phyloP scores from a whole-genome alignment of 2,329 filamentous ascomycete genomes.

The Cordyceps cicadae region DNA sequence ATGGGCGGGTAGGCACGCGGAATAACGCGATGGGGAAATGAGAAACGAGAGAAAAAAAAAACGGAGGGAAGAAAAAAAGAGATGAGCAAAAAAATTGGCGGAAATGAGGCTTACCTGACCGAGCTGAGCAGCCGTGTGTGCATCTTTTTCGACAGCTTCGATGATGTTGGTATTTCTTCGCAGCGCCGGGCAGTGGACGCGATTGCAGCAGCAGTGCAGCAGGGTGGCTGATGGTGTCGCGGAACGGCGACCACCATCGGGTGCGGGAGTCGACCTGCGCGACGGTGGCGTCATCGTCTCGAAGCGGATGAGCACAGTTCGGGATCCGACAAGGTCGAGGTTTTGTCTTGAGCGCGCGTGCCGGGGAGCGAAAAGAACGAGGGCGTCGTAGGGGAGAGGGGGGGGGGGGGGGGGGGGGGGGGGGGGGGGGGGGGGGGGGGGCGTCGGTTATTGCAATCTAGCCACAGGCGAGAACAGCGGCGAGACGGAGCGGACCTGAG shows the following conservation, averaged over 20 bases:
- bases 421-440: no score
- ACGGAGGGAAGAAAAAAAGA: constrained; percentile 8
- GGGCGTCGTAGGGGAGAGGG: no score
- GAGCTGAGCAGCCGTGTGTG: constrained; percentile 75
- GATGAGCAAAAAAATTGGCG: constrained; percentile 13
- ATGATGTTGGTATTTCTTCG: constrained; percentile 72
- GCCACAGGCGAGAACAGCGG: not conserved
- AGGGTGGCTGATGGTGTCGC: constrained; percentile 26
- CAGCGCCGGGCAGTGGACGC: constrained; percentile 68
- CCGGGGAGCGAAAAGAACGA: not conserved
- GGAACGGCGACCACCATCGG: constrained; percentile 13
- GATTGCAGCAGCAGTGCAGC: constrained; percentile 78
- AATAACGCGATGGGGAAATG: constrained; percentile 10
- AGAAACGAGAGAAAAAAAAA: constrained; percentile 12
- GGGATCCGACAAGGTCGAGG: not conserved
- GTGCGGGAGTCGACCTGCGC: constrained; percentile 11
- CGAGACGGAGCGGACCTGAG: constrained; percentile 4
- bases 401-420: no score
- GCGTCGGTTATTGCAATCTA: not conserved
- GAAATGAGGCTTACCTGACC: constrained; percentile 67
- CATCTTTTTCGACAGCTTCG: constrained; percentile 76
- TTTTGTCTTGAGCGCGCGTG: not conserved
- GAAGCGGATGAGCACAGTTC: not conserved
- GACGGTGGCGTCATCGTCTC: constrained; percentile 10
- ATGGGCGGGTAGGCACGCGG: not conserved